phyloP scores from a whole-genome alignment of 768 basidiomycete species.

The Guyanaporus albipodus region DNA sequence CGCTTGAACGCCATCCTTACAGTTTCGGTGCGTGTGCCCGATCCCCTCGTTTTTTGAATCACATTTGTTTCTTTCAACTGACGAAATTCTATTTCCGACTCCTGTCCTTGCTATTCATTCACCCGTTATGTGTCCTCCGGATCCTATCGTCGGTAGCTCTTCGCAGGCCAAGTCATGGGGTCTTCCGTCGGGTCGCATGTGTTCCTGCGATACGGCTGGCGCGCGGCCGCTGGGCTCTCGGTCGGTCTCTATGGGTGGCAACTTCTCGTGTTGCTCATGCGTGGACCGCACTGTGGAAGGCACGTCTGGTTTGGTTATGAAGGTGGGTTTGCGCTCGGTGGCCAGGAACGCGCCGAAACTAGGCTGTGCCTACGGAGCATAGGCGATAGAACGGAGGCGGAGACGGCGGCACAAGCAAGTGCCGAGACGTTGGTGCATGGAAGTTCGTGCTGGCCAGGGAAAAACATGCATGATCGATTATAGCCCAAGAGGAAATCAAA shows the following conservation, averaged over 20 bases:
- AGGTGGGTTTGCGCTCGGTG: constrained; percentile 39
- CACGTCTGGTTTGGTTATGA: constrained; percentile 57
- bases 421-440: constrained; percentile 3
- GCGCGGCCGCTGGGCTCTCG: constrained; percentile 29
- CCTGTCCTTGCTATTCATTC: background rate
- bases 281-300: constrained; percentile 37
- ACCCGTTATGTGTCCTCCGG: background rate
- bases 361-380: background rate
- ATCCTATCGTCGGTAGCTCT: constrained; percentile 21
- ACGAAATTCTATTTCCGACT: background rate
- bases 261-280: constrained; percentile 32
- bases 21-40: constrained; percentile 20
- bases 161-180: constrained; percentile 40
- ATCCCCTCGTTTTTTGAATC: background rate
- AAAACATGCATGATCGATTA: background rate
- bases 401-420: background rate
- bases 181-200: constrained; percentile 40
- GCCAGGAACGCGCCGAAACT: background rate
- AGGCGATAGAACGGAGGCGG: background rate
- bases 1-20: constrained; percentile 29
- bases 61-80: background rate
- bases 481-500: background rate
- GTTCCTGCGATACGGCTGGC: constrained; percentile 41
- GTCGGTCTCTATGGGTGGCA: constrained; percentile 35
- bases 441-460: constrained; percentile 4